phyloP scores from a whole-genome alignment of 192 early-diverging fungal species.

The Backusella parvicylindrica region DNA sequence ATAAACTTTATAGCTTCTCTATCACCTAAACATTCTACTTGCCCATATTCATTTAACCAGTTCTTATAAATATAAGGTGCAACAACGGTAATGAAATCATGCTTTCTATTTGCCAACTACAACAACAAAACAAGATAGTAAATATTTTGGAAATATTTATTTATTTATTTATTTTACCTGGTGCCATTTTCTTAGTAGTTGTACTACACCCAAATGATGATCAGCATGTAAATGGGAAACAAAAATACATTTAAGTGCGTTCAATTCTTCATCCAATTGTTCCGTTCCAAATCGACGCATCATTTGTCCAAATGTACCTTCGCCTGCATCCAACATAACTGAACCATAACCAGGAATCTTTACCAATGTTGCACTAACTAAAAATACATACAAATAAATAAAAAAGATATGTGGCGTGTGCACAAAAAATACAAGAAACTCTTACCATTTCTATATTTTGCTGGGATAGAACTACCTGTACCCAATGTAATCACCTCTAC shows the following conservation, averaged over 20 bases:
- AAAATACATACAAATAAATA: background rate
- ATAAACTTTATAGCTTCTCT: constrained; percentile 44
- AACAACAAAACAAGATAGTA: background rate
- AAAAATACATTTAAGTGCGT: constrained; percentile 68
- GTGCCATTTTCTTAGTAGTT: constrained; percentile 70
- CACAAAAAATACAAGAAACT: background rate
- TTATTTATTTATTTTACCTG: constrained; percentile 34
- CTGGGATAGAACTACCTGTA: constrained; percentile 87
- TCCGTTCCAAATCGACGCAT: constrained; percentile 66
- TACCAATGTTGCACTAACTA: constrained; percentile 81
- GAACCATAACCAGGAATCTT: constrained; percentile 57
- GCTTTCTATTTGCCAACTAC: constrained; percentile 1
- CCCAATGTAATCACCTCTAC: constrained; percentile 71
- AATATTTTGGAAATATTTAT: background rate
- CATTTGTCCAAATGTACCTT: constrained; percentile 84
- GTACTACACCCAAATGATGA: constrained; percentile 87
- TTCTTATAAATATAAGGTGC: constrained; percentile 51
- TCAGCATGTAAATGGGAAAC: constrained; percentile 98
- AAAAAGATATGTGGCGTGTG: background rate
- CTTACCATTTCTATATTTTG: constrained; percentile 86
- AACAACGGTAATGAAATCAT: constrained; percentile 42
- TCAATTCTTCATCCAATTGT: constrained; percentile 52
- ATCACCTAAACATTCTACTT: constrained; percentile 65
- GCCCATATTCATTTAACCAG: constrained; percentile 67
- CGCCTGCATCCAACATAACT: constrained; percentile 87